Evolutionary conservation across 1,284 basidiomycete species (phyloP), one percentile per base, ranked within the genome.

Genomic region (Apiotrichum porosum): DNA sequence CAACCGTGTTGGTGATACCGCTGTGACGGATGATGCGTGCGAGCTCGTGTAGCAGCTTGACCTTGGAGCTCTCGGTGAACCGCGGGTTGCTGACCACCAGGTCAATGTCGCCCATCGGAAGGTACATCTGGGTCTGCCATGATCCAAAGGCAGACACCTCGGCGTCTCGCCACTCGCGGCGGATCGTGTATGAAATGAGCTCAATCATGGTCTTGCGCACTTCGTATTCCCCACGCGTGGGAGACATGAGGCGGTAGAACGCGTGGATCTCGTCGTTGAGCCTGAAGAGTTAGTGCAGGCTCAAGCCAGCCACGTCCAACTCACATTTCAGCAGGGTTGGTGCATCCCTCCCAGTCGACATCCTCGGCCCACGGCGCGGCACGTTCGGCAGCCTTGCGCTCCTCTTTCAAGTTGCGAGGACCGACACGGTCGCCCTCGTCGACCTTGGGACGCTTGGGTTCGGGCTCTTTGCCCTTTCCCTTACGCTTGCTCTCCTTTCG

Each of bases 101-200:
- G 56, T 81, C 80, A 54, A 81, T 80, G 60, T 81, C 80, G 23
- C 92, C 94, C 54, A 82, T 78, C 2, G 94, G 94, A 13, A 98
- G 79, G 71, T 99, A 99, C 22, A 98, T 77, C 64, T 91, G 89
- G 10, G 94, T 99, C 65, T 88, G 85, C 68, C 87, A 95, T 62
- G 87, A 91, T 15, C 94, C 94, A 69, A 98, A 99, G 0, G 92
- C 85, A 46, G 81, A 74, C 6, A 97, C 85, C 33, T 81, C 73
- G 9, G 92, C 90, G 60, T 94, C 89, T 0, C 83, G 80, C 76
- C 88, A 97, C 21, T 77, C 71, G 18, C 74, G 68, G 14, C 73
- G 76, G 39, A 97, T 79, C 4, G 83, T 81, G 14, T 78, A 77
- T 2, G 83, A 79, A 46, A 97, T 87, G 36, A 85, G 77, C 38